Evolutionary conservation across 192 early-diverging fungal genomes (phyloP).

Genomic region (Coemansia sp.): DNA sequence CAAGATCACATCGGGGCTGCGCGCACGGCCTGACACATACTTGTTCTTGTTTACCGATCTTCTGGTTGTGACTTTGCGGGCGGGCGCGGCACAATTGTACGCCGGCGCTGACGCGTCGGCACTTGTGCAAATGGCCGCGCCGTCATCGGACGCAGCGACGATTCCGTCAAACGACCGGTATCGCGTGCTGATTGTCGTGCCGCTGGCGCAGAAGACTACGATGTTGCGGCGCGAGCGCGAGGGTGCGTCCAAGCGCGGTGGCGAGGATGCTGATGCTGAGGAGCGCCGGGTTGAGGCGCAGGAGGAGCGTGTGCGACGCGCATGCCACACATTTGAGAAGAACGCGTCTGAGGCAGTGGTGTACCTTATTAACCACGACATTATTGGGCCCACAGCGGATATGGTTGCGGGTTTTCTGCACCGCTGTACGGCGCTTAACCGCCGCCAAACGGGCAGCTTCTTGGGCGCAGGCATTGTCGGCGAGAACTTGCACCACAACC

Average conservation of each 20-base stretch:
- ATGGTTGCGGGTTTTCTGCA: conserved; percentile 50
- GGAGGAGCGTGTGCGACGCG: conserved; percentile 50
- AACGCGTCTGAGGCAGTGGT: conserved; percentile 52
- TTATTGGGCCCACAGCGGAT: conserved; percentile 40
- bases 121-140: conserved; percentile 25
- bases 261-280: conserved; percentile 48
- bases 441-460: conserved; percentile 49
- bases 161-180: conserved; percentile 32
- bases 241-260: conserved; percentile 40
- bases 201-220: conserved; percentile 26
- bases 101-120: background rate
- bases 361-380: conserved; percentile 52
- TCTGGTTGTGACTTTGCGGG: conserved; percentile 44
- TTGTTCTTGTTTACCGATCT: conserved; percentile 53
- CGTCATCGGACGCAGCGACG: conserved; percentile 27
- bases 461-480: conserved; percentile 50
- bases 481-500: conserved; percentile 49
- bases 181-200: conserved; percentile 45
- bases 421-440: conserved; percentile 54
- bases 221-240: conserved; percentile 38
- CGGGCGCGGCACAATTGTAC: conserved; percentile 4
- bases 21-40: conserved; percentile 48
- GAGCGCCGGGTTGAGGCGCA: conserved; percentile 43
- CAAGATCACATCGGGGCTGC: conserved; percentile 41
- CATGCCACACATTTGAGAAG: conserved; percentile 50